Percentiles rank a stretch among this genome's conserved stretches.
Conservation (phyloP, 2,329 filamentous ascomycete species). For the Purpureocillium lavendulum region DNA sequence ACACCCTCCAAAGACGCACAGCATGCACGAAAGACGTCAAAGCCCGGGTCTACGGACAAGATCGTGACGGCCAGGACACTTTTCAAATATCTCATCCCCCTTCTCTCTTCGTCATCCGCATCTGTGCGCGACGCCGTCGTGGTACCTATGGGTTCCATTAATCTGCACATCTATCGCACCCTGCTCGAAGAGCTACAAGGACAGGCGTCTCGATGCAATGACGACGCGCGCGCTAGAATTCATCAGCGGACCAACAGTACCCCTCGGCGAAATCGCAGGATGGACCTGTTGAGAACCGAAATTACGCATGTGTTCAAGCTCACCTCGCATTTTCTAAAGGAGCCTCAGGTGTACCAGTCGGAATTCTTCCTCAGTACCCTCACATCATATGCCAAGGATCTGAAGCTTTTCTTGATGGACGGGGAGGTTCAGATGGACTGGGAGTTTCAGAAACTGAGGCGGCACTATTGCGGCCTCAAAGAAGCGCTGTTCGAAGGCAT, state of each 20-base stretch:
- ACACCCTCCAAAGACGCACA: conserved; percentile 47
- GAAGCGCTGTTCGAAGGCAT: conserved; percentile 91
- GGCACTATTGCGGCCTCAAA: conserved; percentile 89
- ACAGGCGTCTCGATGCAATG: conserved; percentile 76
- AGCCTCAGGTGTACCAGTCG: conserved; percentile 70
- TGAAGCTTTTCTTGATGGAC: conserved; percentile 92
- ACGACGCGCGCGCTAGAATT: conserved; percentile 78
- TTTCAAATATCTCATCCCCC: conserved; percentile 85
- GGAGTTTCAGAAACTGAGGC: conserved; percentile 84
- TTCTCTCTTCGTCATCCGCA: conserved; percentile 70
- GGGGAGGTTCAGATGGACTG: conserved; percentile 90
- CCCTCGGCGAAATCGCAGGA: conserved; percentile 71
- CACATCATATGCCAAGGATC: conserved; percentile 80
- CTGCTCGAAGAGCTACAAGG: conserved; percentile 84
- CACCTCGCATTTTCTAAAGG: conserved; percentile 79
- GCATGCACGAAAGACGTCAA: conserved; percentile 76
- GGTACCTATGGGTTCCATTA: conserved; percentile 86
- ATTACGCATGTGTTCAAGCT: conserved; percentile 95
- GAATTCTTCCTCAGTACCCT: conserved; percentile 89
- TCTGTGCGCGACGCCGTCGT: conserved; percentile 87
- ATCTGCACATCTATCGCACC: conserved; percentile 85
- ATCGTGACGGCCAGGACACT: conserved; percentile 82
- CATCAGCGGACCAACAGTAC: conserved; percentile 82
- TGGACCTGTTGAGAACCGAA: conserved; percentile 82
- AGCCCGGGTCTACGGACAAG: conserved; percentile 57